Evolutionary conservation across 2,329 filamentous ascomycete species (phyloP).

Genomic region (Colletotrichum navitas): DNA sequence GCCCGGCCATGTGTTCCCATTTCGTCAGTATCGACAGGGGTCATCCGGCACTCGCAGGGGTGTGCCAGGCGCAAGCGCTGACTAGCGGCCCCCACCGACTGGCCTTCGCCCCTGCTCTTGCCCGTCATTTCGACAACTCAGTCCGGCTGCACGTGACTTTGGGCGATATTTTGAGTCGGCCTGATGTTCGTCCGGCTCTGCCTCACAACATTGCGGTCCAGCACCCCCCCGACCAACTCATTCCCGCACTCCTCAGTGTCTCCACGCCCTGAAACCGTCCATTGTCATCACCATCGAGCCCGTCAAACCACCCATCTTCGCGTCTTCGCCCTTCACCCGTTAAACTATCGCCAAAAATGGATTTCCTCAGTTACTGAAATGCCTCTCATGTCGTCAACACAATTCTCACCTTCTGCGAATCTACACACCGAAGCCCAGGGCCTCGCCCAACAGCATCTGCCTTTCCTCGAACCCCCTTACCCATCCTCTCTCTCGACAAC

Average conservation of each 20-base stretch:
- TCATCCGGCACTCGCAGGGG: not conserved
- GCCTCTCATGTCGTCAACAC: constrained; percentile 33
- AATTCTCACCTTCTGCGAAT: constrained; percentile 1
- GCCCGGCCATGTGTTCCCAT: constrained; percentile 34
- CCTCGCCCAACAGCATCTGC: constrained; percentile 25
- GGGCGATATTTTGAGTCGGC: constrained; percentile 38
- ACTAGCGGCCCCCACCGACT: not conserved
- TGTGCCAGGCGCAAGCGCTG: constrained; percentile 17
- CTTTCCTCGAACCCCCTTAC: constrained; percentile 13
- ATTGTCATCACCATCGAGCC: constrained; percentile 39
- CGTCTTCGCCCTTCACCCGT: constrained; percentile 2
- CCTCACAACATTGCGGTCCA: constrained; percentile 39
- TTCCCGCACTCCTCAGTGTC: constrained; percentile 41
- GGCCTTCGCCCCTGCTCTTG: constrained; percentile 1
- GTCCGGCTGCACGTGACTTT: constrained; percentile 33
- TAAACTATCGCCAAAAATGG: constrained; percentile 20
- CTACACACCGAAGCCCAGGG: constrained; percentile 29
- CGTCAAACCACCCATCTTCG: constrained; percentile 13
- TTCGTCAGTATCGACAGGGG: constrained; percentile 15
- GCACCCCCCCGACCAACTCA: constrained; percentile 39
- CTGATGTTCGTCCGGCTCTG: constrained; percentile 36
- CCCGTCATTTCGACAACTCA: constrained; percentile 31
- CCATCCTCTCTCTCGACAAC: constrained; percentile 5
- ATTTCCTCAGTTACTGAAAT: constrained; percentile 10
- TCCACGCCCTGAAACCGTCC: constrained; percentile 42